Evolutionary conservation across 2,329 filamentous ascomycete genomes (phyloP), one percentile per base, ranked within the genome.

Genomic region (Teratosphaeria pseudoeucalypti): DNA sequence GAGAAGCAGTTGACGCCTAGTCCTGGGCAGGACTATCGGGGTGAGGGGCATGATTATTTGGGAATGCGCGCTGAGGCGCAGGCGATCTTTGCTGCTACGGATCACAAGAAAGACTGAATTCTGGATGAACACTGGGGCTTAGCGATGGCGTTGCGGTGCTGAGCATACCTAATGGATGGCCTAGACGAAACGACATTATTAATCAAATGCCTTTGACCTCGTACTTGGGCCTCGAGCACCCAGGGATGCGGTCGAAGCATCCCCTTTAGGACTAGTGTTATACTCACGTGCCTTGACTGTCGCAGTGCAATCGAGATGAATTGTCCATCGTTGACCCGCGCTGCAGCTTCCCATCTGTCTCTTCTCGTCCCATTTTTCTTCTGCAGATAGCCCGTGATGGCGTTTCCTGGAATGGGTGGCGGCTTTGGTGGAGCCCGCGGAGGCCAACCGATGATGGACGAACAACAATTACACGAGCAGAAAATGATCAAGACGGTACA

Each of bases 1-100:
- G 92, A 97, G 76, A 89, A 85, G 73, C 89, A 83, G 65, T 77
- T 92, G 14, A 84, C 66, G n/a, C 68, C 68, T 5, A 63, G 59
- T 59, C 68, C 68, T 7, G 65, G 63, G 7, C 57, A 67, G 56
- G 67, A 70, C 39, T 64, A 57, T 56, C 63, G 39, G 3, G 65
- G 65, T 3, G 61, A 65, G 32, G 43, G 43, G 23, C 60, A 63
- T 9, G 68, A 69, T 57, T 71, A 66, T 59, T 56, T 69, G 55
- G 67, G 67, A 3, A 61, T 66, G 43, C 56, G 59, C 43, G 64
- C 66, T 6, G 67, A 70, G 55, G 66, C 67, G 43, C 43, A 49
- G 43, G 43, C 43, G n/a, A 49, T 49, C 23, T 23, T 47, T 34
- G 60, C 57, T 29, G 64, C 57, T 29, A 63, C 60, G 32, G 23